phyloP scores from a whole-genome alignment of 164 flowering plant species.

The Magnolia kwangsiensis region DNA sequence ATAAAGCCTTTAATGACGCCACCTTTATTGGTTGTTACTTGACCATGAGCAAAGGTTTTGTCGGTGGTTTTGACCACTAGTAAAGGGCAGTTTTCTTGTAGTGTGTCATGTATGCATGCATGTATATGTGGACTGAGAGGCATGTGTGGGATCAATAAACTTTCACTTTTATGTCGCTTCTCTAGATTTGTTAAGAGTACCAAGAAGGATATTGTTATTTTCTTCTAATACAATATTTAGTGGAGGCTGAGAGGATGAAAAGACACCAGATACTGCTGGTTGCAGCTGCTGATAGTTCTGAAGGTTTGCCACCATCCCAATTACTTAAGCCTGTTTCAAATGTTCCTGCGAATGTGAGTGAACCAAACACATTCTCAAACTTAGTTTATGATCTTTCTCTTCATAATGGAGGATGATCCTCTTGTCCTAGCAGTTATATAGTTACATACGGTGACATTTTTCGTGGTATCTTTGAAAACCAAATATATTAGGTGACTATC shows the following conservation, averaged over 20 bases:
- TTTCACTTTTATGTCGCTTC: conserved; percentile 1
- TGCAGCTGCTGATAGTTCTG: conserved; percentile 73
- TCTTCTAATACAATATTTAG: conserved; percentile 28
- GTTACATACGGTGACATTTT: too few species aligned
- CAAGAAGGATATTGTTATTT: conserved; percentile 8
- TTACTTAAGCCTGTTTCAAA: conserved; percentile 49
- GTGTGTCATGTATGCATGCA: too few species aligned
- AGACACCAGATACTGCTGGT: conserved; percentile 57
- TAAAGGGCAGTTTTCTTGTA: too few species aligned
- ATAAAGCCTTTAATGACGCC: too few species aligned
- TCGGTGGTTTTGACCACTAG: too few species aligned
- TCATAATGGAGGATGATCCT: not conserved
- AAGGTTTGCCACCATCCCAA: conserved; percentile 71
- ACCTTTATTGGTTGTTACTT: too few species aligned
- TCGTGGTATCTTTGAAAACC: not conserved
- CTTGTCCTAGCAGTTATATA: conserved; percentile 7
- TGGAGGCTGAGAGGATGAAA: conserved; percentile 28
- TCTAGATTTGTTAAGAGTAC: not conserved
- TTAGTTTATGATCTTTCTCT: not conserved
- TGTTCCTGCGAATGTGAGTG: conserved; percentile 47
- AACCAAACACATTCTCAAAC: not conserved
- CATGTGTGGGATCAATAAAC: not conserved
- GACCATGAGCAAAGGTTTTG: too few species aligned
- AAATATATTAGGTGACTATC: not conserved
- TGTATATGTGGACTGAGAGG: too few species aligned